These are phyloP conservation scores for Euphorbia tirucalli DNA, from an alignment of 345 rosid species.

Conservation along the genomic window DNA sequence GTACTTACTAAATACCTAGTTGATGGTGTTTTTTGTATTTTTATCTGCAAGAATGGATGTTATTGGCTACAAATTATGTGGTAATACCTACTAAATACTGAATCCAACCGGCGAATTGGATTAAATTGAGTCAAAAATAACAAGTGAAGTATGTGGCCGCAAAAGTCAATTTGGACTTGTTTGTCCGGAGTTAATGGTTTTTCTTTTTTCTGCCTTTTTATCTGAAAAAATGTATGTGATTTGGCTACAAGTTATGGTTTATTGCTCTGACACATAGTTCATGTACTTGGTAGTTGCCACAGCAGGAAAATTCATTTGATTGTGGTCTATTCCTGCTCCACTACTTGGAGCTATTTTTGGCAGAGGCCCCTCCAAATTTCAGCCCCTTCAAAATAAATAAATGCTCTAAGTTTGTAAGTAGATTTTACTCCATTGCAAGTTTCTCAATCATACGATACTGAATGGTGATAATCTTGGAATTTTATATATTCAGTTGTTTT, in stretches of 20 bases:
- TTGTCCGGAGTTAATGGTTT: background rate
- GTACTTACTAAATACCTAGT: no score
- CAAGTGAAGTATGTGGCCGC: background rate
- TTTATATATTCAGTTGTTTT: background rate
- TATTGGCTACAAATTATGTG: no score
- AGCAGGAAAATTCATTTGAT: slow-evolving; percentile 94
- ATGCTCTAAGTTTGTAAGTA: slow-evolving; percentile 79
- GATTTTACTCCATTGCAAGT: background rate
- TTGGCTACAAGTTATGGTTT: slow-evolving; percentile 8
- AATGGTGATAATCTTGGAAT: background rate
- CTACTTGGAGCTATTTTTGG: slow-evolving; percentile 86
- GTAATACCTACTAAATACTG: no score
- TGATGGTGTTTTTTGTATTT: no score
- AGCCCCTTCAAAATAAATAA: slow-evolving; percentile 68
- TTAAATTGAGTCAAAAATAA: background rate
- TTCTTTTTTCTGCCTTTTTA: background rate
- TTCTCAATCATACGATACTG: background rate
- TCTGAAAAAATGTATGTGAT: background rate
- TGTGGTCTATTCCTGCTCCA: slow-evolving; percentile 96
- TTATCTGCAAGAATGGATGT: no score
- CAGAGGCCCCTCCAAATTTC: slow-evolving; percentile 71
- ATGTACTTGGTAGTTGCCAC: slow-evolving; percentile 72
- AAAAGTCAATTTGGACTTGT: background rate
- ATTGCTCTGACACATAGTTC: slow-evolving; percentile 32
- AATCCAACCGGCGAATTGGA: background rate